Percentiles rank a stretch among this genome's conserved stretches.
phyloP scores from a whole-genome alignment of 768 basidiomycete genomes.

The Piloderma croceum region DNA sequence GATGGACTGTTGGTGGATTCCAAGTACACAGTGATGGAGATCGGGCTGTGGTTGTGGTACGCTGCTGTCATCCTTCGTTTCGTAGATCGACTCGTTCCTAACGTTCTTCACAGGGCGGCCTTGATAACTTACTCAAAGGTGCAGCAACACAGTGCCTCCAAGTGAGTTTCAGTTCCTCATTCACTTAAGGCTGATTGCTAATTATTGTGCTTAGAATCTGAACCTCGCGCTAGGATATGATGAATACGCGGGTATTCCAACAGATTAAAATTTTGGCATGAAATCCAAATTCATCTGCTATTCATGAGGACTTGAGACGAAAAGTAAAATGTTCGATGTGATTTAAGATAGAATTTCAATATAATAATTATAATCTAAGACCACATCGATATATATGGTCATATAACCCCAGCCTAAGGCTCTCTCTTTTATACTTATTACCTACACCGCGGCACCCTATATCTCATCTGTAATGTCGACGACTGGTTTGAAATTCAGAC shows the following conservation, averaged over 20 bases:
- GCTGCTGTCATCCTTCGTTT: slow-evolving; percentile 24
- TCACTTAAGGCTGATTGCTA: neutral
- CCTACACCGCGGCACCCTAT: too few relatives aligned
- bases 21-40: slow-evolving; percentile 88
- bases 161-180: slow-evolving; percentile 42
- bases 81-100: neutral
- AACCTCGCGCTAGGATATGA: slow-evolving; percentile 87
- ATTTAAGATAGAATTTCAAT: too few relatives aligned
- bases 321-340: too few relatives aligned
- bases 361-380: too few relatives aligned
- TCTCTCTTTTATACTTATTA: too few relatives aligned
- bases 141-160: slow-evolving; percentile 99
- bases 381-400: too few relatives aligned
- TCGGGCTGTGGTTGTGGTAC: slow-evolving; percentile 88
- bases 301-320: too few relatives aligned
- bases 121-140: slow-evolving; percentile 96
- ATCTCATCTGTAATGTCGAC: too few relatives aligned
- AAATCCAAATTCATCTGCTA: too few relatives aligned
- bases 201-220: slow-evolving; percentile 56
- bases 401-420: too few relatives aligned
- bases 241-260: slow-evolving; percentile 75
- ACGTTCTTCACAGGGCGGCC: slow-evolving; percentile 56
- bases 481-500: too few relatives aligned
- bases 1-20: slow-evolving; percentile 88
- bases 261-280: too few relatives aligned